Evolutionary conservation across 305 asterid species (phyloP).

Genomic region (Caryopteris hybrid): DNA sequence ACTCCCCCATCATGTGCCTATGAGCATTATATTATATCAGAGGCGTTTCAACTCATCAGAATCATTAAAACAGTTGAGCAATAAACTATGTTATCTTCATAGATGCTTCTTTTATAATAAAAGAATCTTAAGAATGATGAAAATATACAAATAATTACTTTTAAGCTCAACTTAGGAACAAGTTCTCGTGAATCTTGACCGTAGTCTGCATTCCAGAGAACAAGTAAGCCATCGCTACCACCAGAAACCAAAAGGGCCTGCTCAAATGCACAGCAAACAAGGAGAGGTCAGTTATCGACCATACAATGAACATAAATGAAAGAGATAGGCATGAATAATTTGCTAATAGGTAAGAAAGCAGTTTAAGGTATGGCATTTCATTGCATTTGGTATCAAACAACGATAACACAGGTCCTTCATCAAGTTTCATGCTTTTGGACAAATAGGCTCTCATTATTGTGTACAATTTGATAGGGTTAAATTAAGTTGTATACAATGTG

Average conservation of each 20-base stretch:
- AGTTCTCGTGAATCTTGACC: constrained; percentile 95
- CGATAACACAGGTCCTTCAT: no score
- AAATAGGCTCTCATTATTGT: no score
- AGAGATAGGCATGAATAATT: not conserved
- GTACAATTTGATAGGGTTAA: constrained; percentile 9
- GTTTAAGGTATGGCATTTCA: constrained; percentile 1
- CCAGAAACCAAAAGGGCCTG: constrained; percentile 97
- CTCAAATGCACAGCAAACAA: constrained; percentile 26
- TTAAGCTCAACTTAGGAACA: constrained; percentile 92
- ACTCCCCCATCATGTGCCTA: constrained; percentile 98
- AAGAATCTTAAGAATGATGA: not conserved
- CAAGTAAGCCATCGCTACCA: constrained; percentile 89
- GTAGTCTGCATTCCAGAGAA: constrained; percentile 94
- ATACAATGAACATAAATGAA: not conserved
- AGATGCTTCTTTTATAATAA: not conserved
- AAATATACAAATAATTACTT: constrained; percentile 37
- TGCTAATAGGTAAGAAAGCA: constrained; percentile 4
- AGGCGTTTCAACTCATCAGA: constrained; percentile 16
- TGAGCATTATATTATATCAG: constrained; percentile 16
- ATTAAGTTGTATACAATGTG: not conserved
- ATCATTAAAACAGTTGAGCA: constrained; percentile 12
- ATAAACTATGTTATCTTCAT: constrained; percentile 3
- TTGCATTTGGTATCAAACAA: constrained; percentile 1
- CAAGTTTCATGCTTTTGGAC: no score
- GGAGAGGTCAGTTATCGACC: constrained; percentile 11